Base-by-base conservation (phyloP, 1,284 basidiomycete genomes). In the Tremellales sp. region DNA sequence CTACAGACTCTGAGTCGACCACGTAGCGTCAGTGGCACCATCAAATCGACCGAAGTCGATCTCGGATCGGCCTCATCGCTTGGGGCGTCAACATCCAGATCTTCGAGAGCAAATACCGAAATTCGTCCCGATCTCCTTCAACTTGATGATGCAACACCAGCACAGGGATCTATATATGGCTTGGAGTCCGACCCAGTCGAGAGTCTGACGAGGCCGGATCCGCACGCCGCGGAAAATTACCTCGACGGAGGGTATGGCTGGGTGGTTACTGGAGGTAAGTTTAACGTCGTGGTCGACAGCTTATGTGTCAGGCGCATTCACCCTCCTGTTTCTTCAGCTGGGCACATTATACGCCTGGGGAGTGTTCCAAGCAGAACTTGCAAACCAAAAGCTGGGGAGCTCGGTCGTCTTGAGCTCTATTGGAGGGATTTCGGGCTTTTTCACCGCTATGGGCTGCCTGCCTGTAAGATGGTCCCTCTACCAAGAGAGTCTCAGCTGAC, bases 331-430 rank as follows among this genome's bases (percentile, higher is more conserved):
- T 25, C 52, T 51, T n/a, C 50, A 42, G 31, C 40, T 56, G 3
- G 54, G 54, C 21, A 48, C 44, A 4, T 46, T 56, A 5, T 56
- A 56, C 26, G 42, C 45, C 6, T 56, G 54, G 54, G 54, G 54
- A n/a, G 54, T 56, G 11, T 53, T 56, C 7, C 54, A 56, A 46
- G 54, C 54, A 3, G 48, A 50, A 19, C 51, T 56, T 4, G 21
- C 46, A 11, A 27, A 47, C 5, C 40, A 43, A 13, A 45, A 45
- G 11, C 31, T 56, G 21, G 51, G 42, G 1, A 45, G 33, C 15
- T 51, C 54, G 6, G 44, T 50, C 22, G 35, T 43, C 2, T 46
- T 56, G 3, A 53, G 51, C 37, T 37, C 49, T 12, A 51, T 56
- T 8, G 54, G 54, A 31, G 54, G 46, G 4, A 36, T 52, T 3